Evolutionary conservation across 2,329 filamentous ascomycete genomes (phyloP).

Genomic region (Westerdykella ornata): DNA sequence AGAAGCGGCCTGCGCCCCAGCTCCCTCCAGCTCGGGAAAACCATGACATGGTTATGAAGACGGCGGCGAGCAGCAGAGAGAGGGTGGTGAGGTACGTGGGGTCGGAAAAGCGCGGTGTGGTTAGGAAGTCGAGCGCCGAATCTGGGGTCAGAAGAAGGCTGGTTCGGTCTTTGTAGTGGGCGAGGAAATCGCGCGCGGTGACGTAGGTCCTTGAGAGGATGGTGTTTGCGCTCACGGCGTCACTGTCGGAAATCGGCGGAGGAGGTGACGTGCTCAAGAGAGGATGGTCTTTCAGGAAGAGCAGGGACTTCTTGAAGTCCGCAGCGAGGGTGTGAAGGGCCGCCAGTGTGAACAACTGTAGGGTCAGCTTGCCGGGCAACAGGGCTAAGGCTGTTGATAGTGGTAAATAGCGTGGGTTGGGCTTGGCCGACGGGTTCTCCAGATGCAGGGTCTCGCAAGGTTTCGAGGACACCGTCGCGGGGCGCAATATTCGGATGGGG

Average conservation of each 20-base stretch:
- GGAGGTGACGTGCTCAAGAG: constrained; percentile 18
- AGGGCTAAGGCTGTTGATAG: constrained; percentile 5
- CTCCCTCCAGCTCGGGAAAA: constrained; percentile 40
- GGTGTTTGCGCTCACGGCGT: constrained; percentile 13
- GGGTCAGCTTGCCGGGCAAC: constrained; percentile 8
- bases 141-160: neutral
- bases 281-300: constrained; percentile 30
- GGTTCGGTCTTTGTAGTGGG: neutral
- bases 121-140: constrained; percentile 16
- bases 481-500: too few species aligned
- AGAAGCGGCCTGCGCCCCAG: constrained; percentile 42
- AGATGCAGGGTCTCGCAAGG: too few species aligned
- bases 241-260: constrained; percentile 7
- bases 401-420: neutral
- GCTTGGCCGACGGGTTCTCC: too few species aligned
- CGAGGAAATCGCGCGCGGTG: constrained; percentile 15
- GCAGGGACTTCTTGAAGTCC: constrained; percentile 34
- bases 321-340: constrained; percentile 27
- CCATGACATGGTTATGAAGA: constrained; percentile 44
- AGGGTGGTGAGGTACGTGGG: constrained; percentile 29
- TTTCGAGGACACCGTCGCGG: too few species aligned
- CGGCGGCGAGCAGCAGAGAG: constrained; percentile 32
- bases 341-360: constrained; percentile 38
- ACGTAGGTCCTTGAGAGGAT: constrained; percentile 10
- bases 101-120: constrained; percentile 29